Conservation (phyloP, 352 stramenopile genomes). For the Phytophthora vignae region DNA sequence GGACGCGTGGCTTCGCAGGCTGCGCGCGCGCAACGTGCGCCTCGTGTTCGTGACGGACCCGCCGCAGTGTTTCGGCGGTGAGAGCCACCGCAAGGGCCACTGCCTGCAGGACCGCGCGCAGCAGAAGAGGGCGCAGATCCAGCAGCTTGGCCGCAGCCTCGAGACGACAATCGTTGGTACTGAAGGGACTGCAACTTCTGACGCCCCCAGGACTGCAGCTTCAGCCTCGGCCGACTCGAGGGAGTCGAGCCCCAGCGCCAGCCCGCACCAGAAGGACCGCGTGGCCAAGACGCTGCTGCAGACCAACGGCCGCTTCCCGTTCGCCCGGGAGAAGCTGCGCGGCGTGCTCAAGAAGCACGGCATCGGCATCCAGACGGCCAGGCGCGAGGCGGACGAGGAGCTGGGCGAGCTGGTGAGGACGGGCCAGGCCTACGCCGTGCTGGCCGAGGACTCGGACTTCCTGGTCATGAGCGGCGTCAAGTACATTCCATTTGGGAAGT, state of each 20-base stretch:
- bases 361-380: conserved; percentile 58
- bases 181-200: background rate
- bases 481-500: conserved; percentile 83
- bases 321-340: conserved; percentile 78
- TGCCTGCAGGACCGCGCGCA: conserved; percentile 60
- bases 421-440: conserved; percentile 63
- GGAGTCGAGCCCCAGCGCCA: background rate
- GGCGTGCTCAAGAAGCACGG: conserved; percentile 61
- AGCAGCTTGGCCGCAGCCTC: conserved; percentile 32
- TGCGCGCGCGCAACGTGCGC: conserved; percentile 51
- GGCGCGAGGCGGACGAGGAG: conserved; percentile 80
- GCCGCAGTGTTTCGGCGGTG: conserved; percentile 76
- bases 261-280: background rate
- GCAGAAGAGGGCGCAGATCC: conserved; percentile 64
- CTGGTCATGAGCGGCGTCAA: conserved; percentile 80
- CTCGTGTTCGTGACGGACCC: conserved; percentile 82
- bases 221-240: no score
- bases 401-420: conserved; percentile 70
- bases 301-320: conserved; percentile 77
- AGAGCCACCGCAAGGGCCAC: conserved; percentile 70
- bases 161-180: conserved; percentile 4
- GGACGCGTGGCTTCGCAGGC: conserved; percentile 52
- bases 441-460: conserved; percentile 91
- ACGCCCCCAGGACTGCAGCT: no score
- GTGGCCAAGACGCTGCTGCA: conserved; percentile 54